Conservation (phyloP, 169 alveolate species). For the Plasmodium coatneyi region DNA sequence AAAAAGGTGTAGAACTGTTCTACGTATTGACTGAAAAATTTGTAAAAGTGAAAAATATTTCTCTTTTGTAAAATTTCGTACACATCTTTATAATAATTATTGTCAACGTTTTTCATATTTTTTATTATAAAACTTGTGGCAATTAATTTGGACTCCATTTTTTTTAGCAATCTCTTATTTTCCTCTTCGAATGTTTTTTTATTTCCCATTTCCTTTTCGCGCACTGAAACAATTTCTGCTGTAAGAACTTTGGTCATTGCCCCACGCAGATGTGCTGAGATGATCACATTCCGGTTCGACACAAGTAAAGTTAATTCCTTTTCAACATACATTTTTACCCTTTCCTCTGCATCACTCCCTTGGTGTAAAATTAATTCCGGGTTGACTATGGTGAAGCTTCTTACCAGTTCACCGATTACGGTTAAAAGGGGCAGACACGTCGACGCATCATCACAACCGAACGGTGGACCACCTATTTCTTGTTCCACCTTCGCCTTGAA, state of each 20-base stretch:
- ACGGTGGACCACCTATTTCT: background rate
- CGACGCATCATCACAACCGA: background rate
- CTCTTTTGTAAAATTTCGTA: conserved; percentile 41
- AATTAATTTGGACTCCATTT: conserved; percentile 33
- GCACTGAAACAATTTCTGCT: background rate
- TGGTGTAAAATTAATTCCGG: background rate
- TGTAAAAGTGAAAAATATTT: conserved; percentile 60
- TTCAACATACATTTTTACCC: conserved; percentile 1
- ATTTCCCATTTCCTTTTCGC: background rate
- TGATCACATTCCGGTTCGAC: background rate
- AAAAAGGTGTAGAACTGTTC: conserved; percentile 45
- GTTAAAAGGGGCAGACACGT: background rate
- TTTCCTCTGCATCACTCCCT: background rate
- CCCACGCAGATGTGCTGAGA: background rate
- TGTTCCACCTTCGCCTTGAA: background rate
- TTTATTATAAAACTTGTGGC: conserved; percentile 49
- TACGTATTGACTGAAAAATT: conserved; percentile 57
- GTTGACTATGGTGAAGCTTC: background rate
- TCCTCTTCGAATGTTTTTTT: conserved; percentile 28
- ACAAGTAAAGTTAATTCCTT: background rate
- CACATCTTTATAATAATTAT: conserved; percentile 67
- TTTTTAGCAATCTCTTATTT: conserved; percentile 32
- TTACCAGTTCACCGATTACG: conserved; percentile 1
- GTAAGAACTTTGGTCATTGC: conserved; percentile 2
- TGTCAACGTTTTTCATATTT: conserved; percentile 21